Evolutionary conservation across 345 rosid species (phyloP), one percentile per base, ranked within the genome.

Genomic region (Draba incana): DNA sequence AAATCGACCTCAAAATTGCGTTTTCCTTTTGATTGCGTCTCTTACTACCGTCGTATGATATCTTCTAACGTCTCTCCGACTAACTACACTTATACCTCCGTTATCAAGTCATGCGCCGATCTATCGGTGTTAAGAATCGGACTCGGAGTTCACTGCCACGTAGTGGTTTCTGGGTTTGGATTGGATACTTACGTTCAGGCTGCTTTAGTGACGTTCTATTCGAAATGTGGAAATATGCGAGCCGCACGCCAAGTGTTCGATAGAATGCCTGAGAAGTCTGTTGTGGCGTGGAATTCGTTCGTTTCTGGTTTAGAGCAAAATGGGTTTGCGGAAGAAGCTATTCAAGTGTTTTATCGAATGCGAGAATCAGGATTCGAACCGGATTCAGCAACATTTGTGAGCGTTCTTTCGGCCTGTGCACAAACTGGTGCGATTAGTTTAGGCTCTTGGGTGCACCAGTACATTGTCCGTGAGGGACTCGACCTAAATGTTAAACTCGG

Each of bases 231-330:
- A 1, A 64, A 79, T 44, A 31, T 83, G 64, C 10, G 47, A 31
- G 56, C 51, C 25, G 96, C 98, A 10, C 83, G 89, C 41, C 69
- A 67, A 53, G 79, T 88, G 84, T 92, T 92, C 65, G 96, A 86
- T 55, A 80, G 47, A 82, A 81, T 88, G 85, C 81, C 80, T 15
- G 89, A 70, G 0, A 84, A 69, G 75, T 80, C 83, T 6, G 23
- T 86, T 16, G 97, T 92, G 28, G 86, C 95, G 1, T 92, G 97
- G 97, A 92, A 92, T 67, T 84, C 95, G 15, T 82, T 89, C 66
- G 74, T 92, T 72, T 92, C 92, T 0, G 89, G 92, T 11, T 88
- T 86, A 24, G 98, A 89, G 76, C 98, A 87, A 68, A 85, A 86
- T 42, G 98, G 95, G 48, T 64, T 64, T 51, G 84, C 81, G 6